Evolutionary conservation across 2,329 filamentous ascomycete species (phyloP).

Genomic region (Tolypocladium ophioglossoides): DNA sequence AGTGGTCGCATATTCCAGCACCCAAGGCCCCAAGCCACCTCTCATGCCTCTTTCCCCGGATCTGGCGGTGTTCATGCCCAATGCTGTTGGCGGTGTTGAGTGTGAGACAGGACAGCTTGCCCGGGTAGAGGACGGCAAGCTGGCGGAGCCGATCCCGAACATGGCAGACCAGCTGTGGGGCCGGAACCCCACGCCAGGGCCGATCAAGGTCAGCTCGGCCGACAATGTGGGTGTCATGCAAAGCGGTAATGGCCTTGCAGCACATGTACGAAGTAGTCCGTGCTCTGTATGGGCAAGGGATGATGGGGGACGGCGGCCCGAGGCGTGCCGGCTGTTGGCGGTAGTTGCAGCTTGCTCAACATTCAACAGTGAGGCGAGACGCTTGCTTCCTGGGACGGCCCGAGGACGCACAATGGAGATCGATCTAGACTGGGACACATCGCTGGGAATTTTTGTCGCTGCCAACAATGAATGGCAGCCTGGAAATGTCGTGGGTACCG

Average conservation of each 20-base stretch:
- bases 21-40: neutral
- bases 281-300: neutral
- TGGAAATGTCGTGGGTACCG: neutral
- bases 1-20: neutral
- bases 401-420: neutral
- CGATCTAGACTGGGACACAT: neutral
- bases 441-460: neutral
- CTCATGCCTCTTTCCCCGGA: neutral
- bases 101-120: neutral
- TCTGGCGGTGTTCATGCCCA: neutral
- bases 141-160: constrained; percentile 1
- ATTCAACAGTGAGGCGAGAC: too few relatives aligned
- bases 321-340: neutral
- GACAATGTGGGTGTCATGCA: neutral
- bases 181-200: neutral
- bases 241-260: neutral
- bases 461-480: neutral
- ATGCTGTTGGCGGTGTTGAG: neutral
- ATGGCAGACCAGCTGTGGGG: neutral
- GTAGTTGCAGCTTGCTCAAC: neutral
- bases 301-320: neutral
- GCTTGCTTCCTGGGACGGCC: neutral
- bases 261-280: neutral
- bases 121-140: neutral
- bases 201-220: neutral